A percentile compares a stretch with the other conserved stretches of the same genome.
These are phyloP conservation scores for Rhynchosporium secalis DNA, from an alignment of 2,329 filamentous ascomycete species.

Conservation along the genomic window DNA sequence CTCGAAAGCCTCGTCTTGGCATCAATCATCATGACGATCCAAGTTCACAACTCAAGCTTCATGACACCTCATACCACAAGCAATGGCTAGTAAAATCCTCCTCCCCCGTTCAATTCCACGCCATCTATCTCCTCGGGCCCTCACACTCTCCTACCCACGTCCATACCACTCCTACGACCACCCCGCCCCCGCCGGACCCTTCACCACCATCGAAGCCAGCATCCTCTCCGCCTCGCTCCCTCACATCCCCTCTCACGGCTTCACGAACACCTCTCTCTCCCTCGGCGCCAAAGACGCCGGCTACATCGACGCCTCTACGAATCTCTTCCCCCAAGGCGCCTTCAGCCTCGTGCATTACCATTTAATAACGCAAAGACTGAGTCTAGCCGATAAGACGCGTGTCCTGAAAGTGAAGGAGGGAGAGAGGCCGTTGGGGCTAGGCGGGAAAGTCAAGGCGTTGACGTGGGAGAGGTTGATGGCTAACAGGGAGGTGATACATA, in stretches of 20 bases:
- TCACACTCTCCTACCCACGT: not conserved
- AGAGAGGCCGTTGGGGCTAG: constrained; percentile 48
- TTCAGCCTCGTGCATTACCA: constrained; percentile 84
- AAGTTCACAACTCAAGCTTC: not conserved
- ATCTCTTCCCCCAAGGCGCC: constrained; percentile 74
- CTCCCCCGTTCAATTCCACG: constrained; percentile 10
- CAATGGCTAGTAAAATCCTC: constrained; percentile 19
- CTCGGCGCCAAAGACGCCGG: constrained; percentile 81
- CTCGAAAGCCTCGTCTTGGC: constrained; percentile 18
- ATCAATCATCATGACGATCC: constrained; percentile 13
- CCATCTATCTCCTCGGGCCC: not conserved
- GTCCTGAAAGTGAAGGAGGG: constrained; percentile 32
- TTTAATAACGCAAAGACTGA: constrained; percentile 65
- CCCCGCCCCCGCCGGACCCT: constrained; percentile 56
- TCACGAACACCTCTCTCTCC: constrained; percentile 70
- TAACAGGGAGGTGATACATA: constrained; percentile 70
- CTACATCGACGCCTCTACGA: constrained; percentile 82
- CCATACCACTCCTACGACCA: constrained; percentile 72
- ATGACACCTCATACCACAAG: not conserved
- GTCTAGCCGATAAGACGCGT: constrained; percentile 44
- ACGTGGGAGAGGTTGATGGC: constrained; percentile 75
- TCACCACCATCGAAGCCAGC: constrained; percentile 66
- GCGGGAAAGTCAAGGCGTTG: constrained; percentile 67
- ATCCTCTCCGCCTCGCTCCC: constrained; percentile 80
- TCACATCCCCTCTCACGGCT: constrained; percentile 80